These are phyloP conservation scores for Myxozyma vanderwaltii DNA, from an alignment of 805 yeast species.

Conservation along the genomic window DNA sequence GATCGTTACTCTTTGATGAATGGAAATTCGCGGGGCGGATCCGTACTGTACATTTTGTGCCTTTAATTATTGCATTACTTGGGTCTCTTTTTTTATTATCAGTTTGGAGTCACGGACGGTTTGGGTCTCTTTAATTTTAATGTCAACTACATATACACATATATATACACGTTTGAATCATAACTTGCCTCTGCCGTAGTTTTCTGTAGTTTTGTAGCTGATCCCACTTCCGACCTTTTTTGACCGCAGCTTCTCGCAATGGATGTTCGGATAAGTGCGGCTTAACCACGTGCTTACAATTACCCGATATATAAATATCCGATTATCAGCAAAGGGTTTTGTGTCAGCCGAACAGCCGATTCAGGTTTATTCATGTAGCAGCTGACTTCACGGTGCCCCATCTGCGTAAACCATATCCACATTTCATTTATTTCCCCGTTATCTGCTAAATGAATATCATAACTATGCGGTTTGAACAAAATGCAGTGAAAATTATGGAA, in stretches of 20 bases:
- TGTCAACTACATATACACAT: too few relatives aligned
- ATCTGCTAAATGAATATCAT: too few relatives aligned
- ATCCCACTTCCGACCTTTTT: too few relatives aligned
- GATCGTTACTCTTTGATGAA: not conserved
- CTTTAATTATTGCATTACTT: not conserved
- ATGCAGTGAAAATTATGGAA: too few relatives aligned
- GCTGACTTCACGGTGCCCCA: too few relatives aligned
- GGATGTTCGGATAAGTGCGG: constrained; percentile 7
- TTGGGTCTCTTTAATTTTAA: too few relatives aligned
- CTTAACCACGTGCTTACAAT: not conserved
- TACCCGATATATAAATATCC: not conserved
- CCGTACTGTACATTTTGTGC: not conserved
- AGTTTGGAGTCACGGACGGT: not conserved
- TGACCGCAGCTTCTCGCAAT: not conserved
- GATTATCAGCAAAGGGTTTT: not conserved
- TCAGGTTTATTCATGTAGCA: too few relatives aligned
- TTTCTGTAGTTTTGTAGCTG: not conserved
- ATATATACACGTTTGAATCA: not conserved
- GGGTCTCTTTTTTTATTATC: not conserved
- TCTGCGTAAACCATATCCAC: too few relatives aligned
- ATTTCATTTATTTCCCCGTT: too few relatives aligned
- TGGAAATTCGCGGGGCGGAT: constrained; percentile 1
- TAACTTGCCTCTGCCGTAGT: not conserved
- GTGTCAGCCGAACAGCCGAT: not conserved
- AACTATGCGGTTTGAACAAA: too few relatives aligned